Percentiles rank a stretch among this genome's conserved stretches.
phyloP scores from a whole-genome alignment of 331 rosid species.

The Stylosanthes scabra region DNA sequence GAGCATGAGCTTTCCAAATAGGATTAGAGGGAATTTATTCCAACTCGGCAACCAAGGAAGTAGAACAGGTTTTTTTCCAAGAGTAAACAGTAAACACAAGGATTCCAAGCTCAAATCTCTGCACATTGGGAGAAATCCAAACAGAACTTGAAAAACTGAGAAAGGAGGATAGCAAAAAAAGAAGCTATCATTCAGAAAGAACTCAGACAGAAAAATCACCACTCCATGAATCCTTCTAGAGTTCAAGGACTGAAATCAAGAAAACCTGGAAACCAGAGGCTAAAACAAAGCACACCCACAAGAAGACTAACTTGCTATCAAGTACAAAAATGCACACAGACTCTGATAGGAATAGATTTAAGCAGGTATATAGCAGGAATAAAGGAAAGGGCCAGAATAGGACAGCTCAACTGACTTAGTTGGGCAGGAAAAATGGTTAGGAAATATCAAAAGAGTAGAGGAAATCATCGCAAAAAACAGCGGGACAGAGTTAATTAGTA shows the following conservation, averaged over 20 bases:
- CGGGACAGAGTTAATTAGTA: too few species aligned
- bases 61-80: background rate
- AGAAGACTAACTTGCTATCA: background rate
- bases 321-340: background rate
- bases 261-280: background rate
- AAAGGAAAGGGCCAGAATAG: too few species aligned
- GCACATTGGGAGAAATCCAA: background rate
- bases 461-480: too few species aligned
- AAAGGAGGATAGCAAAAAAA: background rate
- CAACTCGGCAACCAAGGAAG: background rate
- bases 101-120: background rate
- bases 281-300: background rate
- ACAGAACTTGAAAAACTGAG: background rate
- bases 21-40: background rate
- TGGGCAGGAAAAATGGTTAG: too few species aligned
- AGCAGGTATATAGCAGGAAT: too few species aligned
- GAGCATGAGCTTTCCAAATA: background rate
- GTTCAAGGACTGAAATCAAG: slow-evolving; percentile 1
- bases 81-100: slow-evolving; percentile 7
- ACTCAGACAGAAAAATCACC: background rate
- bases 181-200: background rate
- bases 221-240: background rate
- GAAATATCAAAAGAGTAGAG: too few species aligned
- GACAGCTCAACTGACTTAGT: too few species aligned
- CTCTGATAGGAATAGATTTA: too few species aligned